Conservation (phyloP, 495 filamentous ascomycete species). For the Cercophora scortea region DNA sequence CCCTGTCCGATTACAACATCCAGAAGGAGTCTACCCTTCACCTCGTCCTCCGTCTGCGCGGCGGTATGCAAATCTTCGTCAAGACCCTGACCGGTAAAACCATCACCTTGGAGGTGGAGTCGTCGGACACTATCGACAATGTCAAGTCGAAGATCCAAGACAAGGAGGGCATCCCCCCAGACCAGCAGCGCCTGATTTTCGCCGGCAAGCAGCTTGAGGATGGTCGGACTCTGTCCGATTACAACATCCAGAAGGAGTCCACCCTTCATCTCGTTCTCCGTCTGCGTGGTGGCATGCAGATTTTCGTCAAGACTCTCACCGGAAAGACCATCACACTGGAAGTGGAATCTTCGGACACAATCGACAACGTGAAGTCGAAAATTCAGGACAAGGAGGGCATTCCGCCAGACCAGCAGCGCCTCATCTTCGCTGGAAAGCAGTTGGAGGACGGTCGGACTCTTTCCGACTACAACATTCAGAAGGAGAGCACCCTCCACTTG, state of each 20-base stretch:
- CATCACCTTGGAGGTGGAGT: conserved; percentile 97
- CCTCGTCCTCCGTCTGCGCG: conserved; percentile 92
- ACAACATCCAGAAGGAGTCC: conserved; percentile 98
- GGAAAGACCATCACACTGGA: conserved; percentile 93
- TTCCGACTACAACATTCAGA: conserved; percentile 98
- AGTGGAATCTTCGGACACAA: conserved; percentile 84
- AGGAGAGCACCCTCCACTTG: conserved; percentile 95
- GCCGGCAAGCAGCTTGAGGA: conserved; percentile 94
- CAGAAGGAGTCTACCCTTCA: conserved; percentile 98
- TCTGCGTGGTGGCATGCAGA: conserved; percentile 98
- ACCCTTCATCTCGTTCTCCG: conserved; percentile 94
- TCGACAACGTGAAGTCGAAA: conserved; percentile 92
- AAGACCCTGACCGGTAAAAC: conserved; percentile 95
- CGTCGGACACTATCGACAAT: conserved; percentile 93
- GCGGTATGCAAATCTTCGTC: conserved; percentile 95
- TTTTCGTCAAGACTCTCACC: conserved; percentile 73
- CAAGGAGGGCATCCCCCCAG: conserved; percentile 92
- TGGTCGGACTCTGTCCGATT: conserved; percentile 75
- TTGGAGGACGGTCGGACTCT: conserved; percentile 79
- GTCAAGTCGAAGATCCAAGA: conserved; percentile 79
- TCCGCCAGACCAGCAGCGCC: conserved; percentile 95
- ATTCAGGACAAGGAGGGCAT: conserved; percentile 99
- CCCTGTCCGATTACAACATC: conserved; percentile 95
- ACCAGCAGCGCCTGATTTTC: conserved; percentile 92
- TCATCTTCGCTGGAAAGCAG: conserved; percentile 94